Evolutionary conservation across 805 yeast species (phyloP), one percentile per base, ranked within the genome.

Genomic region (Myxozyma lipomycoides): DNA sequence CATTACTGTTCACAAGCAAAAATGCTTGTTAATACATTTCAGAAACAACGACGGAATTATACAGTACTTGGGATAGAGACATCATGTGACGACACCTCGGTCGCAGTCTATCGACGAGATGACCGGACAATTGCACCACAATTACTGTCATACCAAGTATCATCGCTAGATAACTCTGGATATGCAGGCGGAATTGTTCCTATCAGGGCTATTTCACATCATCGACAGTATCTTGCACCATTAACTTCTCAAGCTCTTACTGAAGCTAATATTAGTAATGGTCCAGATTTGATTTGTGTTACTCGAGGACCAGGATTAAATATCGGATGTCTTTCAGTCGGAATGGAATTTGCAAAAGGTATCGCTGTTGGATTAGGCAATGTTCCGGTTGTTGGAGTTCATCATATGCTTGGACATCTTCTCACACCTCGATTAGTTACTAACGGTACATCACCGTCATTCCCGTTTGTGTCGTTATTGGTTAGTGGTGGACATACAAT

Each of bases 271-370:
- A 30, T 18, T 47, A 58, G 24, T 71, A 72, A 23, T 30, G 26
- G 6, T 0, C 87, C 89, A 0, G 95, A 86, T 64, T 64, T 93
- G 41, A 77, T 93, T 1, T 85, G 95, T 66, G 95, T 84, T 3
- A 93, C 98, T 0, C 71, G 95, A 58, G 98, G 98, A 0, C 98
- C 98, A 0, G 98, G 98, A 0, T 88, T 93, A 96, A 78, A 82
- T 6, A 28, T 28, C 32, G 96, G 97, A 0, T 84, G 95, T 0
- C 71, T 93, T 12, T 77, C 87, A 7, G 83, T 87, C 0, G 95
- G 97, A 1, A 72, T 85, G 22, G 93, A 86, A 62, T 68, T 87
- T 37, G 95, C 95, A 0, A 84, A 87, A 61, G 98, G 98, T 0
- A 70, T 93, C 10, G 71, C 89, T 1, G 69, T 84, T 0, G 97